These are phyloP conservation scores for Ocimum tenuiflorum DNA, from an alignment of 257 asterid genomes.

Conservation along the genomic window DNA sequence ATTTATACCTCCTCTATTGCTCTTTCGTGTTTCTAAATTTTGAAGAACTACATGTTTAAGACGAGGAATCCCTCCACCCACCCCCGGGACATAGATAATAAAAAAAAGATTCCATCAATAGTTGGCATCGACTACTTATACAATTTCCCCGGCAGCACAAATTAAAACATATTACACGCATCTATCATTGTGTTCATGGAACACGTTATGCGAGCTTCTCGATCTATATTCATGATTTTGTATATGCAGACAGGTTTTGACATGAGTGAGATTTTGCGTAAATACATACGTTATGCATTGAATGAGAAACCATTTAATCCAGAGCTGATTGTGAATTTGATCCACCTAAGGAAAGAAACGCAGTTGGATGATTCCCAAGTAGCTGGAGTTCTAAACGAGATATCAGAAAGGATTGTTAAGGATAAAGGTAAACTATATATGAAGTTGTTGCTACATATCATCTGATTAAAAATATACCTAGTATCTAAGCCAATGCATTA, in stretches of 20 bases:
- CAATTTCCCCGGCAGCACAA: not conserved
- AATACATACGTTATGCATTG: slow-evolving; percentile 79
- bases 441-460: slow-evolving; percentile 14
- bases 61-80: not conserved
- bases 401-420: slow-evolving; percentile 74
- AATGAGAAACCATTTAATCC: slow-evolving; percentile 93
- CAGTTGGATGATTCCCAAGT: slow-evolving; percentile 69
- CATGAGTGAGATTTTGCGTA: slow-evolving; percentile 73
- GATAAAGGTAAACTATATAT: slow-evolving; percentile 59
- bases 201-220: slow-evolving; percentile 16
- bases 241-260: slow-evolving; percentile 78
- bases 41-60: not conserved
- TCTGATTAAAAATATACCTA: not conserved
- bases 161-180: not conserved
- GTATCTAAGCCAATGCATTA: not conserved
- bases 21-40: not conserved
- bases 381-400: slow-evolving; percentile 74
- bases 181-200: not conserved
- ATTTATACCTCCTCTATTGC: not conserved
- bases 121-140: not conserved
- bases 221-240: slow-evolving; percentile 21
- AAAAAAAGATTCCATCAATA: not conserved
- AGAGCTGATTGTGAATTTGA: slow-evolving; percentile 58
- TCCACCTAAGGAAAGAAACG: slow-evolving; percentile 73
- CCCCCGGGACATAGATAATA: not conserved